Base-by-base conservation (phyloP, 345 rosid genomes). In the Salix caprea region DNA sequence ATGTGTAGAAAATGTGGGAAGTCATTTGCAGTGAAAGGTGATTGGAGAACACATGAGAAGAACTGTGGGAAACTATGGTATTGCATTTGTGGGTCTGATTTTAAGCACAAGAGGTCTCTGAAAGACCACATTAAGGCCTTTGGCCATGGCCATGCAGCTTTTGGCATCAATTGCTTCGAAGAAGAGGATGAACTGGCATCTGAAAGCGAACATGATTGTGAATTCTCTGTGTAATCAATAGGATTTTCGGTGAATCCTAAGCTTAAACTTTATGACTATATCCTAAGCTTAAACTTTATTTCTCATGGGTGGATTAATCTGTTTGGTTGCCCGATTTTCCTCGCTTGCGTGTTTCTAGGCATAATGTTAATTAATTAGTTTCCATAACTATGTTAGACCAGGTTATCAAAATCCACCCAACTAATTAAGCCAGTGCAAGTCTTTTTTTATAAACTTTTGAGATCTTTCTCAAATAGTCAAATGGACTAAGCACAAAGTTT, bases 31-130 rank as follows among this genome's bases (percentile, higher is more conserved):
- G 97, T 92, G 16, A 85, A 86, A 82, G 97, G 97, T 6, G 94
- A 91, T 13, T 91, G 97, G 92, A 84, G 97, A 85, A 90, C 97
- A 64, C 97, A 92, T 78, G 97, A 92, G 84, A 92, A 92, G 88
- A 92, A 92, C 40, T 90, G 97, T 56, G 97, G 97, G 26, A 92
- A 87, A 83, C 81, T 90, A 74, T 92, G 97, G 94, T 88, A 88
- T 75, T 92, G 94, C 83, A 68, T 85, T 73, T 92, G 94, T 65
- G 94, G 94, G 21, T 90, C 94, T 42, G 94, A 92, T 79, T 92
- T 92, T 14, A 90, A 92, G 84, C 97, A 92, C 81, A 90, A 90
- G 79, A 83, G 94, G 75, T 92, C 97, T 76, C 82, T 92, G 6
- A 92, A 87, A 80, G 97, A 92, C 77, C 97, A 90, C 65, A 81